Percentiles rank a stretch among this genome's conserved stretches.
Conservation (phyloP, 1,284 basidiomycete species). For the Ustilago tritici region DNA sequence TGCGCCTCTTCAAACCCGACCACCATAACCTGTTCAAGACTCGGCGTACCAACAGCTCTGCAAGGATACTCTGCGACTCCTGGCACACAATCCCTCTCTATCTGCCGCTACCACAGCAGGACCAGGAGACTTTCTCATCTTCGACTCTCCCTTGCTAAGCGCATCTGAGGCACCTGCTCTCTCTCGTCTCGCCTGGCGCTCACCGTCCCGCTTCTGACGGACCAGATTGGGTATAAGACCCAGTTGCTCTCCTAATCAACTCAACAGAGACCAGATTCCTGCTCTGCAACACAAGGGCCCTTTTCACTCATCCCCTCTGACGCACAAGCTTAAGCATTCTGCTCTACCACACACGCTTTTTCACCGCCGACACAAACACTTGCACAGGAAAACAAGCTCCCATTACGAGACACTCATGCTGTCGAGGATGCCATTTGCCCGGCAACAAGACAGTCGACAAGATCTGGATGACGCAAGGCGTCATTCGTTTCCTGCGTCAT, state of each 20-base stretch:
- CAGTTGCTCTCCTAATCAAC: neutral
- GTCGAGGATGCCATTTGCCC: conserved; percentile 23
- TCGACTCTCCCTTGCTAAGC: neutral
- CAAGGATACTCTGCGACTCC: neutral
- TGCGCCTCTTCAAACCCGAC: neutral
- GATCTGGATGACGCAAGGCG: conserved; percentile 15
- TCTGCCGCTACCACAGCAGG: neutral
- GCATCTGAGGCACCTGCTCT: neutral
- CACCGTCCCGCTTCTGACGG: neutral
- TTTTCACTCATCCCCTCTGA: neutral
- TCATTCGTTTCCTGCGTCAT: conserved; percentile 20
- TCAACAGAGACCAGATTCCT: neutral
- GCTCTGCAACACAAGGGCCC: neutral
- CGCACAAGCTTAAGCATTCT: neutral
- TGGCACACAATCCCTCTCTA: neutral
- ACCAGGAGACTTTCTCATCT: neutral
- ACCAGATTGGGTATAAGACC: neutral
- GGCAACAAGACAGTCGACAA: conserved; percentile 30
- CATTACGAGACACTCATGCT: conserved; percentile 12
- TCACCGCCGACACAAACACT: neutral
- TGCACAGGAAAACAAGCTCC: neutral
- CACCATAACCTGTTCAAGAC: neutral
- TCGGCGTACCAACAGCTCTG: neutral
- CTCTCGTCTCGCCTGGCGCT: neutral
- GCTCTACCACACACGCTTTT: neutral